Conservation (phyloP, 2,329 filamentous ascomycete genomes). For the Penicillium sp. region DNA sequence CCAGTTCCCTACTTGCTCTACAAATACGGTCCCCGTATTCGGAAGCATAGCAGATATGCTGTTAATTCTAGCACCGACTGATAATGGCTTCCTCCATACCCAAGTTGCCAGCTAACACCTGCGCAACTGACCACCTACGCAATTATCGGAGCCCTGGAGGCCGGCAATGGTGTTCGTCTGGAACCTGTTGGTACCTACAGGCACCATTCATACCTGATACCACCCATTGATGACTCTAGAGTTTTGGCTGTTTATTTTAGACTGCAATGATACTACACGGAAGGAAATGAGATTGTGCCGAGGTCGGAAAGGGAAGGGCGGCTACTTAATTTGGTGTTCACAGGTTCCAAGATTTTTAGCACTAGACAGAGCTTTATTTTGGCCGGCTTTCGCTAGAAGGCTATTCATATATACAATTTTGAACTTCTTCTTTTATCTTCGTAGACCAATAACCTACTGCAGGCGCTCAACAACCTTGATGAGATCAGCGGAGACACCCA, state of each 20-base stretch:
- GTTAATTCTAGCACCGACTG: not conserved
- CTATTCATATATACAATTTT: not conserved
- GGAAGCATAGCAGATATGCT: not conserved
- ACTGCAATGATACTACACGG: too few species aligned
- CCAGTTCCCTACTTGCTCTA: slow-evolving; percentile 41
- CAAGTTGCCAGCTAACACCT: too few species aligned
- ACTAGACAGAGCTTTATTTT: not conserved
- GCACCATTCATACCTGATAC: too few species aligned
- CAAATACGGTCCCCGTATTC: slow-evolving; percentile 6
- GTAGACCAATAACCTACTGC: slow-evolving; percentile 39
- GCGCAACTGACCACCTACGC: too few species aligned
- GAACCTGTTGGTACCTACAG: too few species aligned
- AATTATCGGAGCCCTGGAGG: too few species aligned
- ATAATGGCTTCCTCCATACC: not conserved
- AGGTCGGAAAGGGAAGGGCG: too few species aligned
- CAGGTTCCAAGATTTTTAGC: not conserved
- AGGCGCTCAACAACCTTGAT: slow-evolving; percentile 82
- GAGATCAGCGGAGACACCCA: slow-evolving; percentile 94
- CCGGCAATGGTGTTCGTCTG: too few species aligned
- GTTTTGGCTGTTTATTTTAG: too few species aligned
- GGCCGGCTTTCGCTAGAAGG: not conserved
- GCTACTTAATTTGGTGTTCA: too few species aligned
- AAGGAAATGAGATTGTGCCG: too few species aligned
- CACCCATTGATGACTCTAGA: too few species aligned
- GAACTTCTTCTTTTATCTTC: not conserved